phyloP scores from a whole-genome alignment of 2,329 filamentous ascomycete species.

The Aspergillus sp. region DNA sequence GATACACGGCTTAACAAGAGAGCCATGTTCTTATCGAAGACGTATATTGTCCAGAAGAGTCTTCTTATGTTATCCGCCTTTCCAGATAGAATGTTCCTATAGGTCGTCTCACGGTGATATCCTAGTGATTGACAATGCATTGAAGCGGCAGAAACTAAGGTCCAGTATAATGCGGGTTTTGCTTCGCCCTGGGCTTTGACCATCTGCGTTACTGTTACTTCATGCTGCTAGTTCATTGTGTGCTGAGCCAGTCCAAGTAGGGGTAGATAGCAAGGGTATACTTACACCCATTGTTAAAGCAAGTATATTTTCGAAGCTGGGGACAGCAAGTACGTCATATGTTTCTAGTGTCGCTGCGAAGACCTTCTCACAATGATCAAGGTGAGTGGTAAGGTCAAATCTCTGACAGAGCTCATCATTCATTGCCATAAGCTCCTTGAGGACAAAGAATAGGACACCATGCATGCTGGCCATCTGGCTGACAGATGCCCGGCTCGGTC shows the following conservation, averaged over 20 bases:
- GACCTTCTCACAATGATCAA: conserved; percentile 1
- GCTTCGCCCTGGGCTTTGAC: conserved; percentile 3
- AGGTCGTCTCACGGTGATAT: conserved; percentile 6
- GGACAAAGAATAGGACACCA: conserved; percentile 7
- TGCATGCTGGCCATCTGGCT: conserved; percentile 1
- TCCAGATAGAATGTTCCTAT: background rate
- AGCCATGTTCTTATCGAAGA: conserved; percentile 6
- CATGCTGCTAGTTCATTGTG: too few species aligned
- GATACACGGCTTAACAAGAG: conserved; percentile 2
- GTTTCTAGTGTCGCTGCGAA: conserved; percentile 4
- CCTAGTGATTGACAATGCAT: conserved; percentile 3
- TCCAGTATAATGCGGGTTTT: conserved; percentile 1
- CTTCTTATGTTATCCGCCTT: background rate
- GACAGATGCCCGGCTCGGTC: background rate
- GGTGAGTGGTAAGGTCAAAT: conserved; percentile 1
- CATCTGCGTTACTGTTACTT: background rate
- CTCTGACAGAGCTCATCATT: conserved; percentile 1
- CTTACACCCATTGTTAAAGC: conserved; percentile 10
- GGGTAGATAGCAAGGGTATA: background rate
- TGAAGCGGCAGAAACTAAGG: background rate
- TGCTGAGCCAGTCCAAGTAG: too few species aligned
- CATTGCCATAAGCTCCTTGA: conserved; percentile 7
- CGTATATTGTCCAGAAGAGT: conserved; percentile 2
- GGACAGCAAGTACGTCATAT: conserved; percentile 9
- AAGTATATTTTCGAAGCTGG: conserved; percentile 9